phyloP scores from a whole-genome alignment of 1,284 basidiomycete genomes.

The Trametes pubescens region DNA sequence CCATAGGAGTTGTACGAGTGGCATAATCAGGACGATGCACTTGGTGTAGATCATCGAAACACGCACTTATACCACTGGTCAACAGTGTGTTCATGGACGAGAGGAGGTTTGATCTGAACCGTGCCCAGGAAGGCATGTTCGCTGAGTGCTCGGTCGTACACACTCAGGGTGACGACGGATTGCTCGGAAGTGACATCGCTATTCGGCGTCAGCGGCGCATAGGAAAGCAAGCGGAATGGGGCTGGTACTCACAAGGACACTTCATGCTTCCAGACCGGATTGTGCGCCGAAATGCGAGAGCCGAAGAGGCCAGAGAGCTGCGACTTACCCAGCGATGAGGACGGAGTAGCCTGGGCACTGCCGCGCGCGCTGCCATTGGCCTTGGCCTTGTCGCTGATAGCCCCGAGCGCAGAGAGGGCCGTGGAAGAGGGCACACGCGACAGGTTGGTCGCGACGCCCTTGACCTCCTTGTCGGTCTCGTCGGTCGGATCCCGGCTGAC shows the following conservation, averaged over 20 bases:
- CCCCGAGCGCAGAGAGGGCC: slow-evolving; percentile 73
- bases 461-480: slow-evolving; percentile 88
- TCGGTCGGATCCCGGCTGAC: slow-evolving; percentile 91
- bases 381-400: slow-evolving; percentile 67
- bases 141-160: slow-evolving; percentile 88
- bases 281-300: slow-evolving; percentile 71
- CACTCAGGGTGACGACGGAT: slow-evolving; percentile 88
- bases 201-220: slow-evolving; percentile 26
- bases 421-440: slow-evolving; percentile 67
- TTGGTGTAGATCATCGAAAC: not conserved
- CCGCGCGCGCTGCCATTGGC: slow-evolving; percentile 43
- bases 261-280: slow-evolving; percentile 99
- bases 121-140: slow-evolving; percentile 93
- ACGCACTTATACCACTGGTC: slow-evolving; percentile 97
- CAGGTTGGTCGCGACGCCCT: slow-evolving; percentile 75
- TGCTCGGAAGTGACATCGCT: slow-evolving; percentile 96
- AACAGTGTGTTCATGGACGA: slow-evolving; percentile 92
- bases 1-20: not conserved
- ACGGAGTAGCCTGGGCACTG: slow-evolving; percentile 47
- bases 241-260: slow-evolving; percentile 88
- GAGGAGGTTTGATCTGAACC: slow-evolving; percentile 89
- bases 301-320: slow-evolving; percentile 60
- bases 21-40: not conserved
- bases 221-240: slow-evolving; percentile 3
- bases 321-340: slow-evolving; percentile 48